Evolutionary conservation across 495 filamentous ascomycete genomes (phyloP), one percentile per base, ranked within the genome.

Genomic region (Xylaria castorea): DNA sequence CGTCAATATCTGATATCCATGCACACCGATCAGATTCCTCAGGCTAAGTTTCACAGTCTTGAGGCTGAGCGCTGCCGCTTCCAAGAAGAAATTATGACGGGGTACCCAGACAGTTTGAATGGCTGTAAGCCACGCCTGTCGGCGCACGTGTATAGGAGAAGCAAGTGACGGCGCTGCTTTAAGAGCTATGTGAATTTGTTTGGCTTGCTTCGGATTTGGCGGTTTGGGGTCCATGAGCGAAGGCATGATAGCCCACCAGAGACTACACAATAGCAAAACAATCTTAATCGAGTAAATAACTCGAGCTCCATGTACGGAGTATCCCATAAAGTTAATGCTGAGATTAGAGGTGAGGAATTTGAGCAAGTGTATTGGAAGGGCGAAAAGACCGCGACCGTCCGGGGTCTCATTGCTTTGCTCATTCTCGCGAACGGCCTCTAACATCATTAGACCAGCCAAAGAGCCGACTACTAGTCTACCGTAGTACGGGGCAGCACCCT

Each of bases 21-120:
- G 84, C 80, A 89, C 89, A 40, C 94, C 94, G 73, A 97, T 87
- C 0, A 93, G 72, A 71, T 94, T 94, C 61, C 93, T 88, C n/a
- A 93, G 74, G 64, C 92, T 89, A 51, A 97, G 91, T 75, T 97
- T 97, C 27, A 92, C 76, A 53, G 91, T 92, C 83, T 97, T 94
- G 60, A 93, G 86, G 7, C 87, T 85, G 58, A 98, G 86, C 0
- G 95, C 95, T 20, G 91, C 90, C 72, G 93, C 90, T 79, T 97
- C 95, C 22, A 94, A 90, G 74, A 93, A 86, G 77, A 97, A 93
- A 63, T 90, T 90, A 78, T 97, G 93, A 16, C 91, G 89, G 25
- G 95, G 95, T n/a, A 98, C 92, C 85, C 94, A 97, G 18, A 97
- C 93, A 27, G 92, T 94, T 82, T 98, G 95, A 72, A 98, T 91